Evolutionary conservation across 2,329 filamentous ascomycete genomes (phyloP).

Genomic region (Nigrospora osmanthi): DNA sequence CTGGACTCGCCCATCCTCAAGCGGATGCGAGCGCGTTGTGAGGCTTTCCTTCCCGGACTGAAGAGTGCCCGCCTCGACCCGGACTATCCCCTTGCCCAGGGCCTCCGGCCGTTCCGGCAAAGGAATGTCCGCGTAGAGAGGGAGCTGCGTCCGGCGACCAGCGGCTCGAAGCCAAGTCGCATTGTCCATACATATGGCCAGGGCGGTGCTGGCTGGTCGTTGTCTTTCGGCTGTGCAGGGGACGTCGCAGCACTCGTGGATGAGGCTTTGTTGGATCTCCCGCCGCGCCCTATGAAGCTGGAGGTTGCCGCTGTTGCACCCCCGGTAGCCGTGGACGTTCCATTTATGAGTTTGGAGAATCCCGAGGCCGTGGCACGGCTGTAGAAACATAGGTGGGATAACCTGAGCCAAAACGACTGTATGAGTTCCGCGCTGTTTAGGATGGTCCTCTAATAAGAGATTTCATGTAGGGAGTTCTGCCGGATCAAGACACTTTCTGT

Average conservation of each 20-base stretch:
- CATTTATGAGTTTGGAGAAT: no score
- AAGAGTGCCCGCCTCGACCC: conserved; percentile 29
- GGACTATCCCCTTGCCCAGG: conserved; percentile 33
- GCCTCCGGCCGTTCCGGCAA: conserved; percentile 29
- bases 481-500: no score
- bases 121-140: conserved; percentile 33
- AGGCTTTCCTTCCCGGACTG: conserved; percentile 30
- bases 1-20: conserved; percentile 28
- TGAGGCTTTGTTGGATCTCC: conserved; percentile 16
- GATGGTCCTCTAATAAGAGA: no score
- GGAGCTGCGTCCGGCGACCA: conserved; percentile 19
- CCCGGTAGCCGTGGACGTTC: no score
- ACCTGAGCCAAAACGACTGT: no score
- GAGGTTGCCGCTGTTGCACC: background rate
- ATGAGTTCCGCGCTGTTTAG: no score
- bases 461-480: no score
- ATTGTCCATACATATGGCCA: conserved; percentile 36
- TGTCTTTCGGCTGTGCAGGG: conserved; percentile 29
- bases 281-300: background rate
- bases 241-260: conserved; percentile 26
- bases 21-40: conserved; percentile 32
- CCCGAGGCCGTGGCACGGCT: no score
- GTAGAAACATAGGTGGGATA: no score
- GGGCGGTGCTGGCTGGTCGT: conserved; percentile 33
- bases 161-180: conserved; percentile 15